These are phyloP conservation scores for Porcisia hertigi DNA, from an alignment of 208 protist species.

Conservation along the genomic window DNA sequence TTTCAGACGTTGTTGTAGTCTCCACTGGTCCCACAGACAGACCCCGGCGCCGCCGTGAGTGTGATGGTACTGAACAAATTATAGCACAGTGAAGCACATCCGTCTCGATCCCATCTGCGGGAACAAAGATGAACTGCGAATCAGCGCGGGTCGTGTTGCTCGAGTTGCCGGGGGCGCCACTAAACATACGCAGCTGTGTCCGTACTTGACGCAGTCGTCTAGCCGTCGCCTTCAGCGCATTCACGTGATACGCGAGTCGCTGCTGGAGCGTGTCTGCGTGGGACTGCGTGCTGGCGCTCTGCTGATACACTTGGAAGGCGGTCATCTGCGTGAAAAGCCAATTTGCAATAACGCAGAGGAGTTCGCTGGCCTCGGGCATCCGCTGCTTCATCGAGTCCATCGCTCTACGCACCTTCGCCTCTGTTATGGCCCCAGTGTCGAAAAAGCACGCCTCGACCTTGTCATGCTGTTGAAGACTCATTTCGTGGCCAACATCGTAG, in stretches of 20 bases:
- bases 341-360: slow-evolving; percentile 33
- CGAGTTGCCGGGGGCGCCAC: slow-evolving; percentile 5
- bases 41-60: neutral
- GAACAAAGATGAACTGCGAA: slow-evolving; percentile 33
- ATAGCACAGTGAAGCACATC: slow-evolving; percentile 42
- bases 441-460: slow-evolving; percentile 34
- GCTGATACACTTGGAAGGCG: slow-evolving; percentile 36
- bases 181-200: slow-evolving; percentile 33
- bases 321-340: slow-evolving; percentile 55
- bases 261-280: slow-evolving; percentile 47
- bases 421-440: slow-evolving; percentile 11
- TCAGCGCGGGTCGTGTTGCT: neutral
- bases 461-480: slow-evolving; percentile 34
- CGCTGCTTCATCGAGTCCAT: slow-evolving; percentile 3
- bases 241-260: slow-evolving; percentile 43
- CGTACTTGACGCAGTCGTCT: slow-evolving; percentile 41
- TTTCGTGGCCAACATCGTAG: slow-evolving; percentile 46
- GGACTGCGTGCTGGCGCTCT: slow-evolving; percentile 42
- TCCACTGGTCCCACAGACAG: neutral
- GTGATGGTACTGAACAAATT: slow-evolving; percentile 14
- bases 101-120: slow-evolving; percentile 18
- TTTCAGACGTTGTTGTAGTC: neutral
- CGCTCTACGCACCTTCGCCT: slow-evolving; percentile 23
- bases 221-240: slow-evolving; percentile 34
- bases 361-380: neutral